These are phyloP conservation scores for Sarocladium oryzae DNA, from an alignment of 2,329 filamentous ascomycete genomes.

Conservation along the genomic window DNA sequence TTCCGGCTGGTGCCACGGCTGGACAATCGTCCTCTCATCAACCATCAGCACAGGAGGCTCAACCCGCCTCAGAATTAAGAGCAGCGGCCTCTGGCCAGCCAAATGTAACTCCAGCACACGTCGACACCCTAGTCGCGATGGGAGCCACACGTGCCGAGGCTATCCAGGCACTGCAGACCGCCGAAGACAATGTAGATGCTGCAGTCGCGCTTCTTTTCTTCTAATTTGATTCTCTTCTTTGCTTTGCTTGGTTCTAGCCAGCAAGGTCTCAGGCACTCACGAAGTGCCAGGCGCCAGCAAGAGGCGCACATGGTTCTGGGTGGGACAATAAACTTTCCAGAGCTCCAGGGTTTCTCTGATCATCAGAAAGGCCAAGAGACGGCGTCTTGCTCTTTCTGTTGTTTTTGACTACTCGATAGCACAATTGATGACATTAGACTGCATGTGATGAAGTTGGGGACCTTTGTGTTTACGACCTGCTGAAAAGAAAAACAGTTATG, in stretches of 20 bases:
- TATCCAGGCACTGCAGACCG: slow-evolving; percentile 72
- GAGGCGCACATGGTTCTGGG: neutral
- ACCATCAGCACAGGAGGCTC: slow-evolving; percentile 20
- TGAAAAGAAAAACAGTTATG: too few relatives aligned
- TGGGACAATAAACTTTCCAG: neutral
- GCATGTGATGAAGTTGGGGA: too few relatives aligned
- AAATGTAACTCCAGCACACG: slow-evolving; percentile 52
- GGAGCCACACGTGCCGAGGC: slow-evolving; percentile 74
- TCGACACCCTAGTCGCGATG: slow-evolving; percentile 70
- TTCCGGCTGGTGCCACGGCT: slow-evolving; percentile 17
- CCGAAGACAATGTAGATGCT: slow-evolving; percentile 78
- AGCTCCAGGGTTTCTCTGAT: neutral
- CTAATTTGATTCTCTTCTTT: slow-evolving; percentile 10
- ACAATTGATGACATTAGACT: neutral
- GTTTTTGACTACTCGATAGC: too few relatives aligned
- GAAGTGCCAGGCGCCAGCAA: neutral
- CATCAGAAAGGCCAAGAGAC: neutral
- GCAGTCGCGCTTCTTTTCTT: slow-evolving; percentile 75
- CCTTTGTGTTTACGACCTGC: too few relatives aligned
- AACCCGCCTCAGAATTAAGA: slow-evolving; percentile 19
- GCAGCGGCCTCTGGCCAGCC: slow-evolving; percentile 10
- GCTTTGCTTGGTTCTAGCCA: neutral
- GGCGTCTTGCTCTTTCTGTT: too few relatives aligned
- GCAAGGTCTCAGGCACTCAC: neutral
- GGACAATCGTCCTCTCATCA: slow-evolving; percentile 15